These are phyloP conservation scores for Xylariaceae sp. DNA, from an alignment of 2,329 filamentous ascomycete species.

Conservation along the genomic window DNA sequence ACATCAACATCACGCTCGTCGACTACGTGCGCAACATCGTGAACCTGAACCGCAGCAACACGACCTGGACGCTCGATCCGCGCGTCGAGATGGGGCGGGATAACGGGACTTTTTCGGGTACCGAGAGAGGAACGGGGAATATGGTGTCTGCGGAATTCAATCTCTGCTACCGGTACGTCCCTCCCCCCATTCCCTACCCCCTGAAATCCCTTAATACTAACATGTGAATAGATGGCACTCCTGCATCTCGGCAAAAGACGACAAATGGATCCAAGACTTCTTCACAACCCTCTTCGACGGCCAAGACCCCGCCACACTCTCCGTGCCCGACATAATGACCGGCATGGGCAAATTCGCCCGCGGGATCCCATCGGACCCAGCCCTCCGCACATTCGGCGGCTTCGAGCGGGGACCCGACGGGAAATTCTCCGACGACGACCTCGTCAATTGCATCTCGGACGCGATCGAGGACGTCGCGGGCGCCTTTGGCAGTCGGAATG, in stretches of 20 bases:
- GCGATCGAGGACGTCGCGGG: slow-evolving; percentile 71
- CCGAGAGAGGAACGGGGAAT: slow-evolving; percentile 71
- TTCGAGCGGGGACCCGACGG: slow-evolving; percentile 62
- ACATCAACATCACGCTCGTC: slow-evolving; percentile 71
- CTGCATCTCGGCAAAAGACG: slow-evolving; percentile 67
- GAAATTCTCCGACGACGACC: slow-evolving; percentile 67
- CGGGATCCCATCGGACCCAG: slow-evolving; percentile 59
- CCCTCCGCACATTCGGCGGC: slow-evolving; percentile 61
- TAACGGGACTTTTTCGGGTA: slow-evolving; percentile 48
- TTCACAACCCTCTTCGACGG: slow-evolving; percentile 56
- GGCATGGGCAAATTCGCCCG: slow-evolving; percentile 60
- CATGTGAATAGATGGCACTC: slow-evolving; percentile 56
- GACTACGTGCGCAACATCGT: slow-evolving; percentile 77
- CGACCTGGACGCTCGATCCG: slow-evolving; percentile 77
- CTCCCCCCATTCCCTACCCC: accelerated
- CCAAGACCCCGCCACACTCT: slow-evolving; percentile 52
- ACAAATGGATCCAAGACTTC: slow-evolving; percentile 71
- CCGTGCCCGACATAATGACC: slow-evolving; percentile 54
- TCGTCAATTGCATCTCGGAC: slow-evolving; percentile 72
- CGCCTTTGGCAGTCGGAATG: slow-evolving; percentile 68
- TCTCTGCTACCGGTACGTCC: slow-evolving; percentile 64
- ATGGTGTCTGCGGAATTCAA: slow-evolving; percentile 87
- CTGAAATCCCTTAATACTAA: neutral
- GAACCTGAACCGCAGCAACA: slow-evolving; percentile 65
- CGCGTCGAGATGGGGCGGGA: slow-evolving; percentile 60